Evolutionary conservation across 192 early-diverging fungal species (phyloP), one percentile per base, ranked within the genome.

Genomic region (Podochytrium sp.): DNA sequence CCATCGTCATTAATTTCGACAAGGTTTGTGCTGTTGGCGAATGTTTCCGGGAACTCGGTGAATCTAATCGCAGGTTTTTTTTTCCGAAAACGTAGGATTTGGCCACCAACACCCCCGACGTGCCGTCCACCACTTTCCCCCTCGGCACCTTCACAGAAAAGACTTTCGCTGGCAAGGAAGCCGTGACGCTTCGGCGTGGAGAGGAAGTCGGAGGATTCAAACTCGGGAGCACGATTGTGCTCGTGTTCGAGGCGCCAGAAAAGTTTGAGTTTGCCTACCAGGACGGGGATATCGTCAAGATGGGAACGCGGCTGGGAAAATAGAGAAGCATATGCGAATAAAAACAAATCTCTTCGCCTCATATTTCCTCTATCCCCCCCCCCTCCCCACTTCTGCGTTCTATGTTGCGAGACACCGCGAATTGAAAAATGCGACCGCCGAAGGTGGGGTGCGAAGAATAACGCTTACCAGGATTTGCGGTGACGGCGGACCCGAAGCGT

Each of bases 141-240:
- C 85, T 87, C 20, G 94, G 93, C 49, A 93, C 88, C 4, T 92
- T 88, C 76, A 89, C 89, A 2, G 95, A 98, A 74, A 77, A 85
- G 0, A 75, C 84, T 25, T 94, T 96, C 80, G 82, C 78, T n/a
- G 84, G 92, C 41, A 87, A 82, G 16, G 56, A 72, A 16, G 92
- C 92, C 23, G 86, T 93, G 50, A 88, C 86, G 10, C 74, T 95
- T 23, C 76, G 65, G 2, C 84, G 86, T 68, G 98, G 96, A 49
- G 89, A 96, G 73, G 94, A 98, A 74, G 87, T 98, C 72, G 98
- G 98, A 16, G 98, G 98, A 23, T 98, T 99, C 81, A 88, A 85
- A 59, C 83, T 99, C 14, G 98, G 98, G 32, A 95, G 93, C 7
- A 98, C 98, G 3, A 87, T 99, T 34, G 96, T 98, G 4, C 81